Evolutionary conservation across 1,284 basidiomycete species (phyloP).

Genomic region (Ustilago shanxiensis): DNA sequence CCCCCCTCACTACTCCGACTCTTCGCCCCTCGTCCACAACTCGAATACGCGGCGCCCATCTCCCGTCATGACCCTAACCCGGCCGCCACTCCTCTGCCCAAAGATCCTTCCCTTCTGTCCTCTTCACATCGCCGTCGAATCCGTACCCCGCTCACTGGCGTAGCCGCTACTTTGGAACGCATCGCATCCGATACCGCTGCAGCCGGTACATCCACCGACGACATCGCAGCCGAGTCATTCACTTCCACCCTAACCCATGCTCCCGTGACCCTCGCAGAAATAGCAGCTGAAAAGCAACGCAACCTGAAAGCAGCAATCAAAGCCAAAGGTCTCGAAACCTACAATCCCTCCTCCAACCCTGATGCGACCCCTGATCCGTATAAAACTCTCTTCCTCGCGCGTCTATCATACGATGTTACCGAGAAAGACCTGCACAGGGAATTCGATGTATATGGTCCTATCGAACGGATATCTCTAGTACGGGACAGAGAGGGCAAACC

Average conservation of each 20-base stretch:
- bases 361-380: constrained; percentile 97
- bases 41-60: constrained; percentile 54
- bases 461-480: constrained; percentile 91
- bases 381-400: constrained; percentile 96
- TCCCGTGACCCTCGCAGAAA: constrained; percentile 52
- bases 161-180: constrained; percentile 61
- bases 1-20: constrained; percentile 67
- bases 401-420: constrained; percentile 86
- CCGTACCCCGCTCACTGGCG: constrained; percentile 56
- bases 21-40: constrained; percentile 63
- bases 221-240: constrained; percentile 26
- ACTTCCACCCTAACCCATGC: constrained; percentile 42
- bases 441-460: constrained; percentile 94
- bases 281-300: constrained; percentile 45
- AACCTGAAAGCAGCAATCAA: constrained; percentile 36
- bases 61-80: constrained; percentile 52
- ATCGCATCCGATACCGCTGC: constrained; percentile 61
- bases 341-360: constrained; percentile 89
- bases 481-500: constrained; percentile 84
- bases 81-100: constrained; percentile 31
- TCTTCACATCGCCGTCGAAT: constrained; percentile 24
- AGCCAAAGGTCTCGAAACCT: constrained; percentile 23
- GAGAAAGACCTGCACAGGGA: constrained; percentile 92
- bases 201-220: constrained; percentile 61
- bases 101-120: constrained; percentile 21